Evolutionary conservation across 176 grass and related monocot genomes (phyloP), one percentile per base, ranked within the genome.

Genomic region (bread wheat (Triticum aestivum)): DNA sequence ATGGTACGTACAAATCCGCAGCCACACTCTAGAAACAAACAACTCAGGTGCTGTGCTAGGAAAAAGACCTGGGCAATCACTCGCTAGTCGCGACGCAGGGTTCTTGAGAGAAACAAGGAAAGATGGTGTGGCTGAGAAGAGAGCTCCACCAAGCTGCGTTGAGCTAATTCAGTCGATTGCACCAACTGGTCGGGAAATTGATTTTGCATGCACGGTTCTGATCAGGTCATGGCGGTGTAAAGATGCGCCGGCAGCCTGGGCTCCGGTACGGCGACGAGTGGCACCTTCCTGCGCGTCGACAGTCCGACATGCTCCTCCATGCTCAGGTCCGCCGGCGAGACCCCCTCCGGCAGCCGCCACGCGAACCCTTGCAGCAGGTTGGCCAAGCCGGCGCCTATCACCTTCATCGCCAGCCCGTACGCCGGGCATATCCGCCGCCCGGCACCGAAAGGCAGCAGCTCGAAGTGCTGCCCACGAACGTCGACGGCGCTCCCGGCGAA

Each of bases 381-480:
- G 11, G 90, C 90, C 52, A 95, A 20, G 70, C 86, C 89, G 61
- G 73, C n/a, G 2, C 85, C 29, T 12, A 95, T 83, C 44, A 95
- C 23, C 88, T 91, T 92, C 73, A 92, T 82, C 5, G 88, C 93
- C 15, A 92, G 93, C 37, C 21, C 74, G 32, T 74, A 63, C 62
- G 90, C 93, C 8, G 92, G 92, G 75, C 93, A 95, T 2, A 95
- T 89, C 26, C 93, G 80, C 47, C 93, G 75, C 9, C 93, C 88
- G 5, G 88, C 71, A 0, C 93, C 93, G 75, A 95, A 95, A 11
- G 93, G 88, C 83, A 92, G 70, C 51, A 95, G 61, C 85, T 95
- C 83, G 72, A 87, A 90, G 80, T 92, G 83, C 32, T 88, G 78
- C 4, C 93, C 93, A 49, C 82, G 61, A 17, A 89, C 82, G 83